Percentiles rank a stretch among this genome's conserved stretches.
Conservation (phyloP, 208 protist genomes). For the Acanthamoeba sp. region DNA sequence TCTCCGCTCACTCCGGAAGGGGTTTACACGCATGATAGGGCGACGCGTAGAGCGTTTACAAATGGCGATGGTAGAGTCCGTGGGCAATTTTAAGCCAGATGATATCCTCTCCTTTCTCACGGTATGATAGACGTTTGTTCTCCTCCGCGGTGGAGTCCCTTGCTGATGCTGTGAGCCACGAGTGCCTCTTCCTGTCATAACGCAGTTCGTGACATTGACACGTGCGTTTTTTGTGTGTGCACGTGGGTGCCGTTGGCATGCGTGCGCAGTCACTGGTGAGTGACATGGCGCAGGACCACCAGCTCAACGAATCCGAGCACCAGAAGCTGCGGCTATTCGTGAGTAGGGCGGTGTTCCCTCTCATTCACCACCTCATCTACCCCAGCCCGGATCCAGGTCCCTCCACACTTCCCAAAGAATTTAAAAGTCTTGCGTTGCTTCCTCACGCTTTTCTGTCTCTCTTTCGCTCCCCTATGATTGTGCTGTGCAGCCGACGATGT, state of each 20-base stretch:
- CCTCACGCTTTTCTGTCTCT: neutral
- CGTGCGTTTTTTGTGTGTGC: too few species aligned
- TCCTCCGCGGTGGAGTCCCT: neutral
- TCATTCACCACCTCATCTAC: neutral
- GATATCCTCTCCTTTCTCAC: neutral
- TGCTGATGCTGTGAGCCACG: too few species aligned
- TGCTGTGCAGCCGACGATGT: neutral
- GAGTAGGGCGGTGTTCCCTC: neutral
- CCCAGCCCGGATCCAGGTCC: neutral
- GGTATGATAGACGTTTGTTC: neutral
- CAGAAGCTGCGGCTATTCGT: constrained; percentile 22
- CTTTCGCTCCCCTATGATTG: neutral
- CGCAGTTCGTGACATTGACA: too few species aligned
- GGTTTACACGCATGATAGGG: neutral
- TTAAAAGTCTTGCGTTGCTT: too few species aligned
- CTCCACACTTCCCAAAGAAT: too few species aligned
- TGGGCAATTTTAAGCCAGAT: neutral
- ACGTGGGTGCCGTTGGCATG: too few species aligned
- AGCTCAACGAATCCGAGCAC: neutral
- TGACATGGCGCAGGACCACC: neutral
- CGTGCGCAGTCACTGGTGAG: neutral
- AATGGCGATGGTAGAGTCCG: neutral
- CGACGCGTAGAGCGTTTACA: neutral
- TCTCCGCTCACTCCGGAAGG: neutral
- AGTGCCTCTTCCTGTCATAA: too few species aligned